These are phyloP conservation scores for Parastagonospora nodorum DNA, from an alignment of 2,329 filamentous ascomycete species.

Conservation along the genomic window DNA sequence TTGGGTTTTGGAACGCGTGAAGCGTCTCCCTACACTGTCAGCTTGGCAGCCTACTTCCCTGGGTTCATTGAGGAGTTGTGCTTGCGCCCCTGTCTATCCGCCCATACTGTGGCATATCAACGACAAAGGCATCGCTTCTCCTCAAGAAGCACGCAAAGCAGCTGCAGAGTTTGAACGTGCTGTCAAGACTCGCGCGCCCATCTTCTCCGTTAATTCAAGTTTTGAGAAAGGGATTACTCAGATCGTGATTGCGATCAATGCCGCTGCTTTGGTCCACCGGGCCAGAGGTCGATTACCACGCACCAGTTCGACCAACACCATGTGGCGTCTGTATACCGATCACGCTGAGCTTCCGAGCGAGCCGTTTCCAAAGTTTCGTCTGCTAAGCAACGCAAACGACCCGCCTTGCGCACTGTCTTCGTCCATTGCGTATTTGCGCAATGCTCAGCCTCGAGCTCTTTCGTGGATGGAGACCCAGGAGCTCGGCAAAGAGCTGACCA, in stretches of 20 bases:
- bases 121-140: slow-evolving; percentile 17
- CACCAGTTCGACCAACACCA: slow-evolving; percentile 27
- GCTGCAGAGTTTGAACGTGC: slow-evolving; percentile 58
- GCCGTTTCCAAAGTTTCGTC: slow-evolving; percentile 46
- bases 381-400: slow-evolving; percentile 51
- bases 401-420: slow-evolving; percentile 37
- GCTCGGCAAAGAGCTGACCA: slow-evolving; percentile 16
- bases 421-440: slow-evolving; percentile 46
- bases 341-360: slow-evolving; percentile 44
- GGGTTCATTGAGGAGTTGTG: slow-evolving; percentile 9
- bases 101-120: slow-evolving; percentile 33
- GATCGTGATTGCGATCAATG: slow-evolving; percentile 50
- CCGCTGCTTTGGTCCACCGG: slow-evolving; percentile 51
- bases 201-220: slow-evolving; percentile 22
- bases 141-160: slow-evolving; percentile 48
- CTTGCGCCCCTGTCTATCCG: slow-evolving; percentile 33
- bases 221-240: slow-evolving; percentile 31
- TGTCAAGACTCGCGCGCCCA: slow-evolving; percentile 53
- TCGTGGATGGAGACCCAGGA: slow-evolving; percentile 66
- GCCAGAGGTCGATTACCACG: slow-evolving; percentile 42
- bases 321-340: slow-evolving; percentile 56
- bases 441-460: slow-evolving; percentile 61
- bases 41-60: slow-evolving; percentile 23
- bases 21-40: slow-evolving; percentile 17
- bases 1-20: slow-evolving; percentile 27